Conservation (phyloP, 495 filamentous ascomycete species). For the Tirmania nivea region DNA sequence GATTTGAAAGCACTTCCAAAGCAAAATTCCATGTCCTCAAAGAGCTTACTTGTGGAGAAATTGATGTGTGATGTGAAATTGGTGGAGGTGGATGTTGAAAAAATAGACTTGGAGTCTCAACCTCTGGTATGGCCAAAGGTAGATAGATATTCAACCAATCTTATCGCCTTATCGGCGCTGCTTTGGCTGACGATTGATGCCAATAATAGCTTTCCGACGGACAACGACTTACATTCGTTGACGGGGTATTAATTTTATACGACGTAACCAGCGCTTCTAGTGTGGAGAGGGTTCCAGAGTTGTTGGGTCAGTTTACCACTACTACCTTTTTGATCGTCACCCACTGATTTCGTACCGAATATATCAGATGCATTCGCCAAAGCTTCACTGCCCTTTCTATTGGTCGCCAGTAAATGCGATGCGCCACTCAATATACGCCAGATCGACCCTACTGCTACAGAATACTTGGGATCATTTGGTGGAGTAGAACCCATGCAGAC, state of each 20-base stretch:
- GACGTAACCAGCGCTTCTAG: slow-evolving; percentile 58
- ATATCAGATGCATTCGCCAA: slow-evolving; percentile 44
- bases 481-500: slow-evolving; percentile 52
- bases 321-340: not conserved
- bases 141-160: slow-evolving; percentile 5
- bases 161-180: no score
- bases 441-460: slow-evolving; percentile 37
- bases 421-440: slow-evolving; percentile 35
- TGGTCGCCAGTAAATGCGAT: slow-evolving; percentile 76
- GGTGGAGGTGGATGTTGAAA: slow-evolving; percentile 50
- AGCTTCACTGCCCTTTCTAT: slow-evolving; percentile 44
- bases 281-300: slow-evolving; percentile 40
- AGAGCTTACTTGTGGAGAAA: slow-evolving; percentile 58
- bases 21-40: slow-evolving; percentile 34
- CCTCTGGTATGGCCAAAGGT: slow-evolving; percentile 64
- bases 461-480: slow-evolving; percentile 34
- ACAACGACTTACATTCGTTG: slow-evolving; percentile 44
- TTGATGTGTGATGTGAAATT: slow-evolving; percentile 56
- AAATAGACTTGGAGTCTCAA: slow-evolving; percentile 42
- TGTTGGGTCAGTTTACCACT: slow-evolving; percentile 40
- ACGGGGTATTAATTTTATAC: slow-evolving; percentile 69
- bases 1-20: slow-evolving; percentile 39
- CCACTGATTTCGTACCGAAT: slow-evolving; percentile 7
- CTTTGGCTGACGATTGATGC: no score
- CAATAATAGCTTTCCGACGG: slow-evolving; percentile 24